Base-by-base conservation (phyloP, 2,329 filamentous ascomycete species). In the Emydomyces testavorans region DNA sequence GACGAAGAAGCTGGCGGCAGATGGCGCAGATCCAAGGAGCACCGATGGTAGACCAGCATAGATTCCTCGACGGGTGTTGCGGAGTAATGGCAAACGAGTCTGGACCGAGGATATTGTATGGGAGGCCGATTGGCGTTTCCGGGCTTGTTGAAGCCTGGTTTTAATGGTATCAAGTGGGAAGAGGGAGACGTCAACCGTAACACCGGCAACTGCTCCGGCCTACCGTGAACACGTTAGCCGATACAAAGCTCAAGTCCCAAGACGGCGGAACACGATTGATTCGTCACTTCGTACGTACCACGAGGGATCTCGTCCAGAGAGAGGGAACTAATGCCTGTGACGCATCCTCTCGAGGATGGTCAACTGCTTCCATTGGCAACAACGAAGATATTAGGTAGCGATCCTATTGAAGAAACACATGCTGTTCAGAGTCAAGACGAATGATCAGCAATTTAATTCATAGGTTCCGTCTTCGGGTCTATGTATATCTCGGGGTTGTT, bases 81-180 rank as follows among this genome's bases (percentile, higher is more conserved):
- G 81, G n/a, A 50, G 46, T 7, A 59, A 60, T 18, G 55, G 56
- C 28, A 23, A 23, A 20, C 62, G 85, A 18, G 28, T 13, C 15
- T 37, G 38, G 85, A 60, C 85, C 85, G 1, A 82, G 78, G 49
- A 78, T 74, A 62, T 82, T 77, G 74, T 92, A 88, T 64, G 83
- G 80, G 49, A 75, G 65, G 40, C 77, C 6, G n/a, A 28, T 15
- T 47, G 36, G 77, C 54, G 88, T 87, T 71, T 60, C 49, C 65
- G 60, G 50, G 63, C 65, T 54, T 67, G 67, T 53, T 98, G 92
- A 5, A 98, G 85, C 13, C 92, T 88, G 36, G 93, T 98, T 71
- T 98, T 98, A 63, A 98, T 82, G 0, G 92, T 98, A 76, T 98
- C 93, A 74, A 98, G 87, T 0, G 92, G 92, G 73, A 85, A 98